phyloP scores from a whole-genome alignment of 257 asterid genomes.

The Lantana camara region DNA sequence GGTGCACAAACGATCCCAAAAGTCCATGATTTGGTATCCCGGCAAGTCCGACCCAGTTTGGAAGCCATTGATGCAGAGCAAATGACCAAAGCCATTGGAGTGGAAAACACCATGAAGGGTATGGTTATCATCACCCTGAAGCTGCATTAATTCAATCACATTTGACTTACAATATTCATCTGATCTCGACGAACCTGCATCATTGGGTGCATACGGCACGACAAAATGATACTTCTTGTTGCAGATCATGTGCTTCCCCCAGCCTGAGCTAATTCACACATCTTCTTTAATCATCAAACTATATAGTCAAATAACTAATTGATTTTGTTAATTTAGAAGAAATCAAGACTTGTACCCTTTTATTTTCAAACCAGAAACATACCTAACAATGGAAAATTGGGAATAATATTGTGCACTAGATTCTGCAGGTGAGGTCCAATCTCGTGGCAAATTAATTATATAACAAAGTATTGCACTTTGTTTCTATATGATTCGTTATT shows the following conservation, averaged over 20 bases:
- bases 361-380: neutral
- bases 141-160: conserved; percentile 63
- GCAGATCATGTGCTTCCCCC: conserved; percentile 94
- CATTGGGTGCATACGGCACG: conserved; percentile 71
- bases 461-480: too few relatives aligned
- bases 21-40: conserved; percentile 88
- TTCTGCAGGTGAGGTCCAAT: too few relatives aligned
- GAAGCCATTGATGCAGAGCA: conserved; percentile 78
- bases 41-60: conserved; percentile 63
- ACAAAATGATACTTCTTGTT: conserved; percentile 90
- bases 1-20: conserved; percentile 92
- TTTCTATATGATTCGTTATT: too few relatives aligned
- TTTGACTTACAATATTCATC: conserved; percentile 48
- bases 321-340: too few relatives aligned
- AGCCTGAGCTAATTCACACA: conserved; percentile 63
- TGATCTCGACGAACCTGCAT: neutral
- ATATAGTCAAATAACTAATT: neutral
- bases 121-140: conserved; percentile 53
- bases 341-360: neutral
- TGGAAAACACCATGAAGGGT: conserved; percentile 90
- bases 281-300: conserved; percentile 21
- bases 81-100: conserved; percentile 92
- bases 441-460: too few relatives aligned
- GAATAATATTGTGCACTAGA: too few relatives aligned
- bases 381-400: too few relatives aligned